Conservation (phyloP, 1,139 yeast species). For the Suhomyces chickasaworum region DNA sequence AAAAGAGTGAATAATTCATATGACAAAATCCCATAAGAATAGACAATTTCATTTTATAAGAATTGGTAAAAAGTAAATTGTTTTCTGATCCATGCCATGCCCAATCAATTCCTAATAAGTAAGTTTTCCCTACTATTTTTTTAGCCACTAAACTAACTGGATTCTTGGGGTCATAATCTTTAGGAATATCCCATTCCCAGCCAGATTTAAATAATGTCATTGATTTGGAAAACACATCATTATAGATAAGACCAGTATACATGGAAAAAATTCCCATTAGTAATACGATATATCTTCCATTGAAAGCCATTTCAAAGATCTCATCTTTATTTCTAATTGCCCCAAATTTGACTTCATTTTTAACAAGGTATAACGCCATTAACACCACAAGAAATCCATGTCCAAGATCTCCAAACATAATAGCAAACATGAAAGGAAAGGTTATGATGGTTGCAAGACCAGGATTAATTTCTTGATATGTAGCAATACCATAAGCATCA, state of each 20-base stretch:
- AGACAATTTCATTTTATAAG: constrained; percentile 95
- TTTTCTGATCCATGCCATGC: constrained; percentile 98
- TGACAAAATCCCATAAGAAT: constrained; percentile 93
- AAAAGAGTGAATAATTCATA: constrained; percentile 87
- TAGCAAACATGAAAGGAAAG: constrained; percentile 98
- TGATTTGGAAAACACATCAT: constrained; percentile 88
- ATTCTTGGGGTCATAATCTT: constrained; percentile 62
- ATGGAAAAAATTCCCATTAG: constrained; percentile 93
- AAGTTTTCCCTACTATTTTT: constrained; percentile 56
- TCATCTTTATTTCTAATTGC: constrained; percentile 79
- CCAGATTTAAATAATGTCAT: constrained; percentile 85
- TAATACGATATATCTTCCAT: constrained; percentile 85
- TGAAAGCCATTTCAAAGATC: constrained; percentile 93
- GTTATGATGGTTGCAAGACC: constrained; percentile 94
- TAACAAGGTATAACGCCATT: constrained; percentile 70
- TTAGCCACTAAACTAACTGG: constrained; percentile 57
- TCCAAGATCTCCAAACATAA: constrained; percentile 98
- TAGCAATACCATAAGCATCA: constrained; percentile 93
- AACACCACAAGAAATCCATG: constrained; percentile 83
- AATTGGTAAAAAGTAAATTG: constrained; percentile 83
- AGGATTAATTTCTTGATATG: constrained; percentile 94
- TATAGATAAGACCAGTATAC: constrained; percentile 90
- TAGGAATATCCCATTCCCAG: constrained; percentile 82
- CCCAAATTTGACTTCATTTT: constrained; percentile 66
- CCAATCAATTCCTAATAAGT: constrained; percentile 86